phyloP scores from a whole-genome alignment of 2,329 filamentous ascomycete genomes.

The Dothideomycetidae sp. region DNA sequence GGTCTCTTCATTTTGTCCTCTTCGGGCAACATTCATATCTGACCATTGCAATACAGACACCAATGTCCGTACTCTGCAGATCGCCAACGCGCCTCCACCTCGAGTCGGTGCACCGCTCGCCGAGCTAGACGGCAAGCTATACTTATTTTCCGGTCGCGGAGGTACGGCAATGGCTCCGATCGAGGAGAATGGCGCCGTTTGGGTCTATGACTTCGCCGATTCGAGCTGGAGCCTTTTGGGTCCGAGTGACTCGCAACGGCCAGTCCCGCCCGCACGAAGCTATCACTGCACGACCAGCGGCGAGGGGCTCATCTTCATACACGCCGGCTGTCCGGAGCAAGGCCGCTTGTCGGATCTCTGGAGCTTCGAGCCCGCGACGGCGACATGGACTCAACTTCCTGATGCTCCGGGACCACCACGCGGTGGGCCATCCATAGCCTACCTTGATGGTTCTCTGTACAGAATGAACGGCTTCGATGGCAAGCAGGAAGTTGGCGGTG shows the following conservation, averaged over 20 bases:
- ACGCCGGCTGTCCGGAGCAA: conserved; percentile 56
- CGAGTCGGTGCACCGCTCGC: conserved; percentile 62
- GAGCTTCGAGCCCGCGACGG: conserved; percentile 54
- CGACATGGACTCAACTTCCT: conserved; percentile 53
- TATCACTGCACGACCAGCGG: conserved; percentile 56
- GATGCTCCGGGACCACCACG: conserved; percentile 52
- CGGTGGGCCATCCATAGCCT: conserved; percentile 53
- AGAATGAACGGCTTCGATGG: conserved; percentile 74
- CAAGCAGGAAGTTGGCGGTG: conserved; percentile 51
- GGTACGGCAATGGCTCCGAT: conserved; percentile 55
- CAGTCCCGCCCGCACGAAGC: conserved; percentile 51
- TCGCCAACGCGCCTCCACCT: conserved; percentile 43
- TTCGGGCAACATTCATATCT: not conserved
- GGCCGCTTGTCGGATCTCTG: conserved; percentile 58
- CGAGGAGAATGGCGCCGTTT: conserved; percentile 60
- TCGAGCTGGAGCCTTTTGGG: conserved; percentile 50
- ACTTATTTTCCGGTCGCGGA: conserved; percentile 68
- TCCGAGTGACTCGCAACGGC: conserved; percentile 35
- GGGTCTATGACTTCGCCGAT: conserved; percentile 57
- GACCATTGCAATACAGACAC: conserved; percentile 5
- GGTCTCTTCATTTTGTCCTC: conserved; percentile 8
- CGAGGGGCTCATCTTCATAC: conserved; percentile 56
- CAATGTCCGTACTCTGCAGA: not conserved
- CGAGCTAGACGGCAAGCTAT: conserved; percentile 54
- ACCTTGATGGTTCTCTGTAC: conserved; percentile 51